Base-by-base conservation (phyloP, 768 basidiomycete species). In the Lactifluus rugatus region DNA sequence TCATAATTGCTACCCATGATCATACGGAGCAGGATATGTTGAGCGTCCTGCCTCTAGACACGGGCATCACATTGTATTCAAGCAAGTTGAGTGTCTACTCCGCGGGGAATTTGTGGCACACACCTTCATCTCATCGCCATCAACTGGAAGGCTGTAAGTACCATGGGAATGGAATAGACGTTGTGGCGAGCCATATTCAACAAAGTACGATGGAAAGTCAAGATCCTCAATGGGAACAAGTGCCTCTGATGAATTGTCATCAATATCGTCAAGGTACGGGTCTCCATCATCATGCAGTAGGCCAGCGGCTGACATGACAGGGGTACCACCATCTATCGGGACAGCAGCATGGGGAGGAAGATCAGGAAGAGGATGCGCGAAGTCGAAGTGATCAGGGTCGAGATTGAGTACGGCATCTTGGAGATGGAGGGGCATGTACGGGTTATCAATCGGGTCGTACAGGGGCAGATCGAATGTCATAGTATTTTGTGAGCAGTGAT, bases 141-240 rank as follows among this genome's bases (percentile, higher is more conserved):
- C 88, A 5, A 83, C 82, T 45, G 89, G 89, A 48, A 91, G 72
- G 13, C 83, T 82, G 67, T 90, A 91, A 10, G 65, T 71, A 70
- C 73, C 71, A 73, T 81, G 79, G 65, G 84, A 83, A 74, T 83
- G 82, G 71, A 83, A 89, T 68, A 87, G 80, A 37, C 85, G 77
- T 21, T 49, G 21, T 0, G 59, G 59, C 32, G 76, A 81, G 63
- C 76, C 73, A 7, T 74, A 72, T 62, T 87, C 82, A 32, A 64
- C 64, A 63, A 89, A 89, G 71, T 81, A 82, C 13, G 44, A 52
- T 0, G 83, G 80, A 63, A 85, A 82, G 2, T 87, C 84, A 21
- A 79, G 73, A 41, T 70, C 68, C 31, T 61, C 66, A 9, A 87
- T 57, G 63, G 84, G 80, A 1, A 73, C 74, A 50, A 80, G 48